phyloP scores from a whole-genome alignment of 495 filamentous ascomycete species.

The Neurospora sp. region DNA sequence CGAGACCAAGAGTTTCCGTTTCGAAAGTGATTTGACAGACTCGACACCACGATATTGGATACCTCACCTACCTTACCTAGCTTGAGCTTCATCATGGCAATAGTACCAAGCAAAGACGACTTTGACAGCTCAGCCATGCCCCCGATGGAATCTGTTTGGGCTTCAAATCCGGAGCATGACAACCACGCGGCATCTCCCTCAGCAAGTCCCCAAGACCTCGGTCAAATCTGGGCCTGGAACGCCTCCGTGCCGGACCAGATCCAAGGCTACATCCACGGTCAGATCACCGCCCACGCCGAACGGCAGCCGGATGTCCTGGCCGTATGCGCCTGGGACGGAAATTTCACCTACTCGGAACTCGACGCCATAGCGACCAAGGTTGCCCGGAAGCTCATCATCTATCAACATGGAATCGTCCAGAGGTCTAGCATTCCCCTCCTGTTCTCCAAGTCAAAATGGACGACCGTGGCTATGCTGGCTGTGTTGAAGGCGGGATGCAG shows the following conservation, averaged over 20 bases:
- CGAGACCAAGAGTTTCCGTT: not conserved
- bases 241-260: not conserved
- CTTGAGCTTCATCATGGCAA: not conserved
- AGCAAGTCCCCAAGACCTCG: not conserved
- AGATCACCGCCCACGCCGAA: constrained; percentile 10
- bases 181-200: not conserved
- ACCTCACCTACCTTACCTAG: not conserved
- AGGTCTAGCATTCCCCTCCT: constrained; percentile 46
- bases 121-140: not conserved
- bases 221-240: constrained; percentile 14
- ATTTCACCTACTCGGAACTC: constrained; percentile 40
- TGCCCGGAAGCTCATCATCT: constrained; percentile 27
- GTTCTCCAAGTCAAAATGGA: constrained; percentile 47
- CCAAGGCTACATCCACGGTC: constrained; percentile 19
- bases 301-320: constrained; percentile 12
- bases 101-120: not conserved
- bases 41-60: not conserved
- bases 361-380: constrained; percentile 33
- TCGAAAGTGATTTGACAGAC: not conserved
- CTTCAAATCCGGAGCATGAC: not conserved
- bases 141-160: not conserved
- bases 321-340: constrained; percentile 42
- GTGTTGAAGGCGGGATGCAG: constrained; percentile 49
- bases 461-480: constrained; percentile 44
- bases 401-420: constrained; percentile 34